Conservation (phyloP, 2,329 filamentous ascomycete genomes). For the Fusarium protoensiforme region DNA sequence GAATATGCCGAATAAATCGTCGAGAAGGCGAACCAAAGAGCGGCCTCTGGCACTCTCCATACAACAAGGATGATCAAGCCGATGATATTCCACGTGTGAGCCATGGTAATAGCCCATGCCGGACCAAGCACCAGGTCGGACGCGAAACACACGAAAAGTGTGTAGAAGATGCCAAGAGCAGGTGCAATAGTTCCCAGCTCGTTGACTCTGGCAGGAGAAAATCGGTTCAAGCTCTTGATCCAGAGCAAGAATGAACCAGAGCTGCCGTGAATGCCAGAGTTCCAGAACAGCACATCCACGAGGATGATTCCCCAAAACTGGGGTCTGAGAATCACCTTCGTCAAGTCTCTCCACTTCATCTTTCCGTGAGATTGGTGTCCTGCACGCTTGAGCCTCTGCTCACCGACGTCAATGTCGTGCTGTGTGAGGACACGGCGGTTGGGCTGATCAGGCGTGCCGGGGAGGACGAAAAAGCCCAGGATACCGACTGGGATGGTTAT, state of each 20-base stretch:
- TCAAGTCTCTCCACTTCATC: conserved; percentile 46
- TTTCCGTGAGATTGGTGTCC: conserved; percentile 54
- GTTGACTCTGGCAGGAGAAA: conserved; percentile 58
- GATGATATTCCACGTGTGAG: conserved; percentile 62
- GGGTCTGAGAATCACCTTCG: conserved; percentile 51
- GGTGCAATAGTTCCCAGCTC: conserved; percentile 63
- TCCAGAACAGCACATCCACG: conserved; percentile 68
- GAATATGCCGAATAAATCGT: conserved; percentile 61
- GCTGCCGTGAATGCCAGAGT: conserved; percentile 58
- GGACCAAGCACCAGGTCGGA: conserved; percentile 65
- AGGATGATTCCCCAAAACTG: conserved; percentile 63
- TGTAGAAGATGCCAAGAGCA: conserved; percentile 67
- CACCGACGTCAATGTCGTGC: conserved; percentile 58
- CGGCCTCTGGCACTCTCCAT: conserved; percentile 64
- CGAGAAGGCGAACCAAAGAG: conserved; percentile 49
- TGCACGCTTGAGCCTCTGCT: conserved; percentile 55
- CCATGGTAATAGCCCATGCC: conserved; percentile 65
- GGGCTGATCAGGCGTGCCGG: conserved; percentile 58
- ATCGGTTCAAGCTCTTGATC: conserved; percentile 66
- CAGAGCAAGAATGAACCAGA: conserved; percentile 66
- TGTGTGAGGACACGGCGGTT: conserved; percentile 59
- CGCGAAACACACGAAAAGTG: conserved; percentile 63
- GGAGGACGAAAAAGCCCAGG: conserved; percentile 61
- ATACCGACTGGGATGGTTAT: conserved; percentile 67
- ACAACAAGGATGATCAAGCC: conserved; percentile 64